These are phyloP conservation scores for Blumeria hordei DNA, from an alignment of 2,329 filamentous ascomycete species.

Conservation along the genomic window DNA sequence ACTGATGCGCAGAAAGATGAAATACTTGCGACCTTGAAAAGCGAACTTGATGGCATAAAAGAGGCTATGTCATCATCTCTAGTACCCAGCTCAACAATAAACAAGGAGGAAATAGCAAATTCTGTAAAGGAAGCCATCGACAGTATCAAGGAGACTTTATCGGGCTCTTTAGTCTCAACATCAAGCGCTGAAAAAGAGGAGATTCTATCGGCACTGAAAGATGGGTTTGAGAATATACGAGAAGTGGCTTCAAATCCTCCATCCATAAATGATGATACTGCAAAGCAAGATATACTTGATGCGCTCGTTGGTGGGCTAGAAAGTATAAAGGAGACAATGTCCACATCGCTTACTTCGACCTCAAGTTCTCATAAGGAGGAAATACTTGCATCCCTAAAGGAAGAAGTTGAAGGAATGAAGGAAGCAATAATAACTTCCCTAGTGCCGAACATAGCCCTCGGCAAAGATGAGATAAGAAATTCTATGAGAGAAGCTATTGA, in stretches of 20 bases:
- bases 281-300: slow-evolving; percentile 33
- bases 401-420: slow-evolving; percentile 44
- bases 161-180: slow-evolving; percentile 24
- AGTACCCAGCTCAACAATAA: slow-evolving; percentile 49
- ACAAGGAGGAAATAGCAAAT: slow-evolving; percentile 52
- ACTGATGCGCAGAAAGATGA: slow-evolving; percentile 4
- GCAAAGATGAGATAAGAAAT: slow-evolving; percentile 59
- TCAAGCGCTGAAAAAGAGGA: slow-evolving; percentile 30
- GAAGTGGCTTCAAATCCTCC: slow-evolving; percentile 14
- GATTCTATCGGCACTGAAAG: slow-evolving; percentile 35
- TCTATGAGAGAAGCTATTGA: slow-evolving; percentile 33
- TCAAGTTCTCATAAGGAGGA: slow-evolving; percentile 28
- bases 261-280: slow-evolving; percentile 20
- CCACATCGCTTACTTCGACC: slow-evolving; percentile 17
- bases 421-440: neutral
- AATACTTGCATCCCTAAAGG: slow-evolving; percentile 35
- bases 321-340: slow-evolving; percentile 31
- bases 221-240: neutral
- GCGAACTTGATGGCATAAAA: slow-evolving; percentile 21
- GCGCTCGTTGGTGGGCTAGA: slow-evolving; percentile 29
- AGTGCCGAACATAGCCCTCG: slow-evolving; percentile 17
- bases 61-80: slow-evolving; percentile 39
- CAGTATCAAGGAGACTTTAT: slow-evolving; percentile 31
- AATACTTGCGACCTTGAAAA: neutral
- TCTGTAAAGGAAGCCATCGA: slow-evolving; percentile 61